These are phyloP conservation scores for Penicillium psychrofluorescens DNA, from an alignment of 495 filamentous ascomycete species.

Conservation along the genomic window DNA sequence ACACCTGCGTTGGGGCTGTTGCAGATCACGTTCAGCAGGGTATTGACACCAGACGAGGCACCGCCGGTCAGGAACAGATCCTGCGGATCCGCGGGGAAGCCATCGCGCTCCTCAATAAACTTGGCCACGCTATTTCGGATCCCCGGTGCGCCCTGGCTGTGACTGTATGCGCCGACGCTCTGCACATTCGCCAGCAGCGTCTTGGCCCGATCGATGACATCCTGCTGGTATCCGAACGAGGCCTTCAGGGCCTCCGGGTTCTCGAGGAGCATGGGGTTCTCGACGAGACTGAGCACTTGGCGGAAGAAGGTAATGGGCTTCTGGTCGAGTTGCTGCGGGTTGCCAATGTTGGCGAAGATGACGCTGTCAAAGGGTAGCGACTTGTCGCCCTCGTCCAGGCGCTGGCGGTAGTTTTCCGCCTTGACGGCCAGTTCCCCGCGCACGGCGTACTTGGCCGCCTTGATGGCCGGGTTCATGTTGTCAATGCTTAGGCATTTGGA, in stretches of 20 bases:
- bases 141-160: slow-evolving; percentile 77
- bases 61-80: slow-evolving; percentile 84
- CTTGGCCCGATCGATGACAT: slow-evolving; percentile 79
- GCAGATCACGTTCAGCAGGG: slow-evolving; percentile 85
- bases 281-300: slow-evolving; percentile 88
- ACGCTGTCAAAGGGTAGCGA: slow-evolving; percentile 79
- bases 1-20: slow-evolving; percentile 70
- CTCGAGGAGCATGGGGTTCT: slow-evolving; percentile 79
- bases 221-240: slow-evolving; percentile 70
- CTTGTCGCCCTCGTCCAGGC: slow-evolving; percentile 52
- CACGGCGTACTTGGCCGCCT: slow-evolving; percentile 87
- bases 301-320: slow-evolving; percentile 99
- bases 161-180: slow-evolving; percentile 93
- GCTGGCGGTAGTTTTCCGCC: slow-evolving; percentile 79
- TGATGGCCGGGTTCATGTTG: slow-evolving; percentile 88
- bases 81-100: slow-evolving; percentile 67
- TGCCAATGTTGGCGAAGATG: slow-evolving; percentile 97
- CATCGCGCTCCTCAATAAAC: slow-evolving; percentile 89
- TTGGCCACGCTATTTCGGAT: slow-evolving; percentile 84
- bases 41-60: slow-evolving; percentile 90
- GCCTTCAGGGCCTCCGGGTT: slow-evolving; percentile 61
- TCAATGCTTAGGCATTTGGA: slow-evolving; percentile 61
- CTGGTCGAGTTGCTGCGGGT: slow-evolving; percentile 97
- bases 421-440: slow-evolving; percentile 88
- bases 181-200: slow-evolving; percentile 73